Evolutionary conservation across 148 eudicot genomes (phyloP), one percentile per base, ranked within the genome.

Genomic region (Gaultheria prostrata): DNA sequence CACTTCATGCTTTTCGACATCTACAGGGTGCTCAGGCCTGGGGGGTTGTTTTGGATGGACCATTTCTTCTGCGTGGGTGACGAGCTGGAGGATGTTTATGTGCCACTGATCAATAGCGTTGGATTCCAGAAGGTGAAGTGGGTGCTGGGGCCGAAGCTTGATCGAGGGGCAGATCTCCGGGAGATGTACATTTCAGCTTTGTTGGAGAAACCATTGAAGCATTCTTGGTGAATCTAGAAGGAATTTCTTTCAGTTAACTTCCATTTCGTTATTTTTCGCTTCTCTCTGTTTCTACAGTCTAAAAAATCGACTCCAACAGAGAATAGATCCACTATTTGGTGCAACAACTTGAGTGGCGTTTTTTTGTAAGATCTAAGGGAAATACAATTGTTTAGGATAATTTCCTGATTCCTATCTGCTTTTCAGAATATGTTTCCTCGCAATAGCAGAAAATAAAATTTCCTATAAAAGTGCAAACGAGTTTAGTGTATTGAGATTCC

Each of bases 141-240:
- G 91, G 86, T 77, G 14, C 84, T 82, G 30, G 90, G 90, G 12
- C 81, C 39, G 48, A 90, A 91, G 87, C 56, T 89, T 71, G 93
- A 89, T 79, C 77, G 88, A 28, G 93, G 93, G 26, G 33, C 77
- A 11, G 88, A 87, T 85, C 61, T 80, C 4, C 74, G 73, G 72
- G 93, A 90, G 86, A 79, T 82, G 90, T 89, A 89, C 84, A 82
- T 89, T 32, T 89, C 91, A 26, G 91, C 93, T 49, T 79, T 89
- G 85, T 45, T 89, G 82, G 91, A 90, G 81, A 90, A 90, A 82
- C 91, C 93, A 3, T 50, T 89, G 72, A 80, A 82, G 69, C 77
- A 82, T 82, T 90, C 90, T 86, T 88, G 89, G 90, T 84, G 86
- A 85, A 43, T 17, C 15, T 53, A 32, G 77, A 17, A 26, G n/a